Evolutionary conservation across 2,329 filamentous ascomycete species (phyloP).

Genomic region (Ophiobolus disseminans): DNA sequence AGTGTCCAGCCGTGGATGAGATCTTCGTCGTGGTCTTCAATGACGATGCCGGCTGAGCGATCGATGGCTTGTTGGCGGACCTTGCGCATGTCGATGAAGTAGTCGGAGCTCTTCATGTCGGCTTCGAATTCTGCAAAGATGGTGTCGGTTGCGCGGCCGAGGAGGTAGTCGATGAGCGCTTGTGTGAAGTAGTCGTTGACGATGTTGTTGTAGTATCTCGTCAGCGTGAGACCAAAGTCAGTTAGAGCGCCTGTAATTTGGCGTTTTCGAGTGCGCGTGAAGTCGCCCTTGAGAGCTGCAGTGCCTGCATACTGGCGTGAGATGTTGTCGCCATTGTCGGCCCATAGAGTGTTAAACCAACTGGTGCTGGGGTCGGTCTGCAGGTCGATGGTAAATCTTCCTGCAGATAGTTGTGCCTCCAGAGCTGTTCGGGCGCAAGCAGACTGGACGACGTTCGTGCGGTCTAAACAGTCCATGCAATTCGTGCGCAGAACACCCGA

Average conservation of each 20-base stretch:
- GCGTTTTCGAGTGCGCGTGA: conserved; percentile 87
- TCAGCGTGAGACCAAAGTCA: conserved; percentile 87
- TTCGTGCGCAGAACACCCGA: conserved; percentile 87
- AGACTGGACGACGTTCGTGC: conserved; percentile 95
- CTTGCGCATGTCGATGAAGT: conserved; percentile 83
- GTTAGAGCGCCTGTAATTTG: conserved; percentile 91
- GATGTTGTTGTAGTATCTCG: conserved; percentile 81
- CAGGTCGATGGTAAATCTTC: conserved; percentile 77
- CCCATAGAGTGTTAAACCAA: conserved; percentile 98
- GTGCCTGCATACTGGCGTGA: conserved; percentile 96
- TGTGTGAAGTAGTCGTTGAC: conserved; percentile 98
- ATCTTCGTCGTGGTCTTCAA: conserved; percentile 78
- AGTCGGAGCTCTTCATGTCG: conserved; percentile 91
- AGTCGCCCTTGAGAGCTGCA: conserved; percentile 94
- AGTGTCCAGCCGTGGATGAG: conserved; percentile 90
- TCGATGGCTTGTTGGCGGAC: conserved; percentile 91
- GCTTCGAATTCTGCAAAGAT: conserved; percentile 95
- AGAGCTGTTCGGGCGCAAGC: conserved; percentile 85
- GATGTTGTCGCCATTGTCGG: conserved; percentile 95
- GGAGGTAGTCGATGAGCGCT: conserved; percentile 89
- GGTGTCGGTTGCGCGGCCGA: conserved; percentile 83
- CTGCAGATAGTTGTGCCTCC: conserved; percentile 76
- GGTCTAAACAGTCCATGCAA: conserved; percentile 97
- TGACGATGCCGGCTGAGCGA: conserved; percentile 82
- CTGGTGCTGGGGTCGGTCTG: conserved; percentile 79